Base-by-base conservation (phyloP, 345 rosid genomes). In the Crucihimalaya himalaica region DNA sequence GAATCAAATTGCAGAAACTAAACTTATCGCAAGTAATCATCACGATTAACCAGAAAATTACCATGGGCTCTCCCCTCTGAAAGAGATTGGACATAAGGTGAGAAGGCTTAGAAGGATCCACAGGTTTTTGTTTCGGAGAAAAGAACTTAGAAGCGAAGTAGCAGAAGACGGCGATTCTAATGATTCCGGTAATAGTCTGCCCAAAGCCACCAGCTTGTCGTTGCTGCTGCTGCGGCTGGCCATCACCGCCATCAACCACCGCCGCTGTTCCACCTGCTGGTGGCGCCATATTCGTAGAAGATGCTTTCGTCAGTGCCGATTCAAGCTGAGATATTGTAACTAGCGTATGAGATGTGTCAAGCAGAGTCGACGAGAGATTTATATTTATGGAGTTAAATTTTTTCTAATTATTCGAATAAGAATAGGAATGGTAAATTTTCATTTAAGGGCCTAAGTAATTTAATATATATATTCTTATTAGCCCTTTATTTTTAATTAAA, bases 71-170 rank as follows among this genome's bases (percentile, higher is more conserved):
- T 74, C 87, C 97, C 50, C 81, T 87, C 9, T 87, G 91, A 87
- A 95, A 90, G 79, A 90, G 84, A 80, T 92, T 95, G 77, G 91
- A 82, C 81, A 76, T 82, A 64, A 88, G 87, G 8, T 34, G 79
- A 32, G 82, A 52, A 31, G 93, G 70, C 25, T 82, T 67, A 48
- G 96, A 62, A 32, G 96, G 90, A 40, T 87, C 95, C 31, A 73
- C 27, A 1, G 92, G 86, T 58, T 76, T 76, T 51, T 61, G 81
- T 79, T 90, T 95, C 5, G 99, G 92, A 50, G 96, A 46, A 81
- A 94, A 88, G 83, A 94, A 88, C 65, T 88, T 91, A 35, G 99
- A 89, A 69, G 90, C 96, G 61, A 91, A 91, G 78, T 88, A 91
- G 88, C 91, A 89, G 79, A 94, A 89, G 13, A 94, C 85, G n/a